Evolutionary conservation across 495 filamentous ascomycete species (phyloP).

Genomic region (Xylaria castorea): DNA sequence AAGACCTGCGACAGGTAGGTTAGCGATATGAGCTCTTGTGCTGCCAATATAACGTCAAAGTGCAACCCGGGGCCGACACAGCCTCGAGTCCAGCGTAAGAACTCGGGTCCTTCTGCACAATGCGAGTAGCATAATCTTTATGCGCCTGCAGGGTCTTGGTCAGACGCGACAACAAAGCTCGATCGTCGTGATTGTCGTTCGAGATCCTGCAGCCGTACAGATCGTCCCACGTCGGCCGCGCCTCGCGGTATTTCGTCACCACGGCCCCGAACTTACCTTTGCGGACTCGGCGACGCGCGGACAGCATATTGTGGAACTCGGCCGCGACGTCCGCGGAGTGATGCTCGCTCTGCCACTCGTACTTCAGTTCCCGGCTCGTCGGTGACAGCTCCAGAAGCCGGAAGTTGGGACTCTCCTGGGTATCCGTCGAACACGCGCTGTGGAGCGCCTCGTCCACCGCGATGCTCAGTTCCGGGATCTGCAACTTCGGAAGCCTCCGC

Average conservation of each 20-base stretch:
- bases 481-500: constrained; percentile 12
- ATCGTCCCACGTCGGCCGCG: constrained; percentile 8
- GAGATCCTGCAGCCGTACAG: not conserved
- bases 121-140: constrained; percentile 20
- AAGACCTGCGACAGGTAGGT: not conserved
- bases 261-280: constrained; percentile 16
- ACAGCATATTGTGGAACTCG: constrained; percentile 26
- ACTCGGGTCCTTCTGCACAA: not conserved
- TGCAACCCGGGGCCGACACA: constrained; percentile 5
- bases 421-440: constrained; percentile 18
- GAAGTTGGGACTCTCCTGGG: constrained; percentile 3
- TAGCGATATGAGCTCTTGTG: constrained; percentile 17
- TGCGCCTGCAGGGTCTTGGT: constrained; percentile 6
- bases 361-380: not conserved
- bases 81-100: not conserved
- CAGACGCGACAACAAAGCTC: not conserved
- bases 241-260: not conserved
- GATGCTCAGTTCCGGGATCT: constrained; percentile 9
- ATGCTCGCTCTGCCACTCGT: not conserved
- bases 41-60: constrained; percentile 20
- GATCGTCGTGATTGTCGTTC: constrained; percentile 18
- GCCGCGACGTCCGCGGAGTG: not conserved
- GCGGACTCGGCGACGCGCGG: constrained; percentile 23
- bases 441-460: not conserved
- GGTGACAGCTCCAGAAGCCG: not conserved